Evolutionary conservation across 345 rosid species (phyloP), one percentile per base, ranked within the genome.

Genomic region (Arabis hirsuta): DNA sequence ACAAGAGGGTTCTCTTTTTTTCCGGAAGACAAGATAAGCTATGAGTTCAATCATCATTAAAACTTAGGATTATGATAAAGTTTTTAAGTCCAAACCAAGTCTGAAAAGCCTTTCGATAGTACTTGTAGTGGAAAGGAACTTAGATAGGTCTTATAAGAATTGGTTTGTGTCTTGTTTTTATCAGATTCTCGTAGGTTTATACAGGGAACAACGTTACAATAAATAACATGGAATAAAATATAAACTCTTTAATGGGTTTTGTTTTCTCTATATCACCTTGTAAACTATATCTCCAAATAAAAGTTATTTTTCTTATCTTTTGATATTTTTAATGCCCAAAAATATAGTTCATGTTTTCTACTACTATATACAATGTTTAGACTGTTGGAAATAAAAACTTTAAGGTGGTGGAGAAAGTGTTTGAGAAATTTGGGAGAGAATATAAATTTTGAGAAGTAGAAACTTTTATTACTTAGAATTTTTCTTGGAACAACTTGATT

Each of bases 171-270:
- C 9, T 3, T 29, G 29, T 22, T 36, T 36, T 27, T 2, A 10
- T 20, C 46, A 47, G 59, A 47, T 56, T 56, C 4, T 47, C 22
- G 11, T 73, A 38, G 58, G 62, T 56, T 67, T 44, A 42, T 56
- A 24, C 7, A 53, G 12, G 36, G 47, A 45, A 29, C 14, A 61
- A 60, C 6, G 9, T 58, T 24, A 11, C 12, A 60, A 59, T n/a
- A 52, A 60, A 59, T n/a, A 52, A 43, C 50, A 38, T 65, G 3
- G 6, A 26, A 19, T 57, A 22, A 36, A 36, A 36, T 3, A 41
- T 48, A 41, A 58, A 50, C 59, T 20, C 22, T 36, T 36, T 36
- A 0, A 51, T 59, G 53, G 62, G 56, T 59, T 74, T 48, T 57
- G 61, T 20, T 53, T 67, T 26, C 62, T 14, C 36, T 61, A 45